Evolutionary conservation across 495 filamentous ascomycete species (phyloP).

Genomic region (Sordaria brevicollis): DNA sequence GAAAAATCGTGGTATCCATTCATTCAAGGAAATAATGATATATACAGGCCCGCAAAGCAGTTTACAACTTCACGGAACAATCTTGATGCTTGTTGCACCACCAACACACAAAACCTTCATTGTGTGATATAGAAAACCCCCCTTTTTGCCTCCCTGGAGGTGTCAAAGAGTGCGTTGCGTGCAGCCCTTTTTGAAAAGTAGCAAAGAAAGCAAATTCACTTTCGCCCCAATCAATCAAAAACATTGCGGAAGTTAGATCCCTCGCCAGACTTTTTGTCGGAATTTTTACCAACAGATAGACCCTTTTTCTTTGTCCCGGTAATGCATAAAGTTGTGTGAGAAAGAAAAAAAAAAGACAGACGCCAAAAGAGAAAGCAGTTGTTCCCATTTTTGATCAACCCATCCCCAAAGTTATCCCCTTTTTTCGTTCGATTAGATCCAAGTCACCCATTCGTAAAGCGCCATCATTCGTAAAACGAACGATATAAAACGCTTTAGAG

Average conservation of each 20-base stretch:
- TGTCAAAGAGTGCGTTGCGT: not conserved
- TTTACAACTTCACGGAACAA: not conserved
- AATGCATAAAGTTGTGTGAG: conserved; percentile 5
- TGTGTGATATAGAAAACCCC: not conserved
- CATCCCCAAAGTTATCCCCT: not conserved
- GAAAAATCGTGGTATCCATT: conserved; percentile 15
- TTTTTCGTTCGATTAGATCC: not conserved
- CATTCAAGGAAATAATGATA: conserved; percentile 5
- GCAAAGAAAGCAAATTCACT: not conserved
- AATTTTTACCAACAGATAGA: not conserved
- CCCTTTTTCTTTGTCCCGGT: conserved; percentile 9
- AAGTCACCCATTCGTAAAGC: too few relatives aligned
- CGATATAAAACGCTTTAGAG: conserved; percentile 8
- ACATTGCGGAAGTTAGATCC: conserved; percentile 4
- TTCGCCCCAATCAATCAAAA: not conserved
- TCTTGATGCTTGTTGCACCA: not conserved
- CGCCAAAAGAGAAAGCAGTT: conserved; percentile 1
- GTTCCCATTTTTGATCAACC: conserved; percentile 4
- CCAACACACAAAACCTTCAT: not conserved
- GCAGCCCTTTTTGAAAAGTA: not conserved
- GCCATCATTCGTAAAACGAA: not conserved
- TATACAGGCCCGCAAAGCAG: conserved; percentile 12
- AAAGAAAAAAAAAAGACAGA: not conserved
- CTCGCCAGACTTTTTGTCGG: conserved; percentile 4
- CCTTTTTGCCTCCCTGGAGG: not conserved